Evolutionary conservation across 768 basidiomycete genomes (phyloP), one percentile per base, ranked within the genome.

Genomic region (Pulveroboletus sp.): DNA sequence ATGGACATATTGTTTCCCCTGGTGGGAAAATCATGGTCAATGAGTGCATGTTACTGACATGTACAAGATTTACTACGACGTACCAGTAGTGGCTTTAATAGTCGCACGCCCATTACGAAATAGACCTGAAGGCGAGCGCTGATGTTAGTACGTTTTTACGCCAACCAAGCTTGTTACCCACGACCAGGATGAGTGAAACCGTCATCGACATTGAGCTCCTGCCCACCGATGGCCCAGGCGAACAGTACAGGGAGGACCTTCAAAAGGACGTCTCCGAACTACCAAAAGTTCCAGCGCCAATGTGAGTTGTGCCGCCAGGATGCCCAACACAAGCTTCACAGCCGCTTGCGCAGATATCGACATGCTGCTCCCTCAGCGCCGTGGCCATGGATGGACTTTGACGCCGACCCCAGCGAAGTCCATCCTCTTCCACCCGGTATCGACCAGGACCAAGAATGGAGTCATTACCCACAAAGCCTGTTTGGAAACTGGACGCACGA

Each of bases 1-100:
- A 5, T 90, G 91, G 58, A 84, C 81, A 1, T 82, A 76, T 71
- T 90, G 90, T 68, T 93, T 94, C 79, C 89, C 90, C 35, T 82
- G 91, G 80, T 52, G 86, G 88, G 14, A 92, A 88, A 72, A 74
- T 93, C 58, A 84, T 77, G 38, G 79, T 86, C 20, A 82, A 85
- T 62, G 17, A 16, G 38, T 39, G 41, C 47, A 53, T 48, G 58
- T 57, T 40, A 72, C 82, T 11, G 79, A 86, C 56, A 68, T 80
- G 16, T 85, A 81, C 69, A 77, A 72, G 50, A 69, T 87, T n/a
- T n/a, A n/a, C n/a, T n/a, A n/a, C n/a, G n/a, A n/a, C n/a, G n/a
- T n/a, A n/a, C n/a, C n/a, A n/a, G n/a, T n/a, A n/a, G n/a, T n/a
- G n/a, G n/a, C n/a, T 29, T 11, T 29, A 29, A 11, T 29, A 5